phyloP scores from a whole-genome alignment of 495 filamentous ascomycete genomes.

The Penicillium nucicola region DNA sequence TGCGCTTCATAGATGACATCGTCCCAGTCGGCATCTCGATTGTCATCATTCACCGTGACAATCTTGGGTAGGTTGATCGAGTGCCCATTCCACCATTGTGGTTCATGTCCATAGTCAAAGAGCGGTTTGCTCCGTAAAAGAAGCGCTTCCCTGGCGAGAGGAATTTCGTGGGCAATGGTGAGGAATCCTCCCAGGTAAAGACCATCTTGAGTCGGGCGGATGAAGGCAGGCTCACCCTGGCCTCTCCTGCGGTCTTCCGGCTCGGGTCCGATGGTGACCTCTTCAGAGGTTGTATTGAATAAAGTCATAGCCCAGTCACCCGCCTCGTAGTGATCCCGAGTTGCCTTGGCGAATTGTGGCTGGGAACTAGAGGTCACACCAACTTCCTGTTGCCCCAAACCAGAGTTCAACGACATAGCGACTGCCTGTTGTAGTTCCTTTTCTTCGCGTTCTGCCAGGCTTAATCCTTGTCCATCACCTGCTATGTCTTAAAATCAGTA shows the following conservation, averaged over 20 bases:
- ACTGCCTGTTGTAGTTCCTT: constrained; percentile 58
- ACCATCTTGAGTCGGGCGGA: constrained; percentile 59
- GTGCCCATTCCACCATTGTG: constrained; percentile 84
- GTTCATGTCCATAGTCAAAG: constrained; percentile 62
- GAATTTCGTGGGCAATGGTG: constrained; percentile 81
- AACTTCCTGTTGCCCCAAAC: constrained; percentile 52
- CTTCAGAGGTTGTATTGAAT: constrained; percentile 50
- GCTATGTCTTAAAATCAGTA: constrained; percentile 24
- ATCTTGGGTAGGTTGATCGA: constrained; percentile 56
- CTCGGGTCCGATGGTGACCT: constrained; percentile 59
- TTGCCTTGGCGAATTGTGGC: constrained; percentile 68
- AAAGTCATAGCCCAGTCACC: constrained; percentile 73
- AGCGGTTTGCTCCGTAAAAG: constrained; percentile 51
- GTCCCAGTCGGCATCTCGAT: constrained; percentile 36
- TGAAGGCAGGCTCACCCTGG: constrained; percentile 61
- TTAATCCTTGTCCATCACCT: constrained; percentile 40
- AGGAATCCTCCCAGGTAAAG: constrained; percentile 66
- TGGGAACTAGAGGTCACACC: constrained; percentile 48
- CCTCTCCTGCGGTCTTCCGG: constrained; percentile 59
- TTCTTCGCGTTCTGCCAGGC: constrained; percentile 52
- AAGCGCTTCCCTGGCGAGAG: constrained; percentile 72
- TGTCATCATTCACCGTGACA: constrained; percentile 47
- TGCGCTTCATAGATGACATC: constrained; percentile 56
- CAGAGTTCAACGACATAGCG: constrained; percentile 48
- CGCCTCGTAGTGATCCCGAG: constrained; percentile 67